Evolutionary conservation across 306 rosid genomes (phyloP), one percentile per base, ranked within the genome.

Genomic region (Ziziphus jujuba): DNA sequence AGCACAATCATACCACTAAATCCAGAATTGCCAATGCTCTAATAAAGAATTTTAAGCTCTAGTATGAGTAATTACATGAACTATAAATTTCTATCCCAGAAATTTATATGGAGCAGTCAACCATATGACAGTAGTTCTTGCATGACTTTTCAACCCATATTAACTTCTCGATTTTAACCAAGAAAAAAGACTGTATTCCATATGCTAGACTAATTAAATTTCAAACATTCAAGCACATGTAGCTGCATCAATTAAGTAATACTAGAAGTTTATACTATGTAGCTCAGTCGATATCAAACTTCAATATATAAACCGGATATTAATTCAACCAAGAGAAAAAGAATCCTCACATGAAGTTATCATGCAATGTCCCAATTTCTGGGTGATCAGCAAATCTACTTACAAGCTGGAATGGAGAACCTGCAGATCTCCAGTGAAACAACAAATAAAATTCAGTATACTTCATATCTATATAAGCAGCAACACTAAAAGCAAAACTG

Each of bases 351-450:
- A 59, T 84, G 77, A 91, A 91, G 77, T 83, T 91, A 63, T 91
- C 97, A 36, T 91, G 97, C 76, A 91, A 70, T 36, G 98, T 89
- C 69, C 83, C 84, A 65, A 91, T 78, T 58, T 87, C 90, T 49
- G 98, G 98, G 82, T 87, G 74, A 74, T 89, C 78, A 22, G 81
- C 82, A 75, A 81, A 89, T 70, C 87, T 85, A 75, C 67, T 75
- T 68, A 91, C 79, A 63, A 89, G 86, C 69, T 87, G 72, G 77
- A 89, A 69, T 14, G 95, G 96, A 64, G 88, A 85, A 61, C 71
- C 84, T 20, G 70, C 71, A 17, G 98, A 87, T 72, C 98, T 91
- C 73, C 68, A 72, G 61, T 10, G 15, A 66, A 66, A 71, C 56
- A 43, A 58, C 51, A 25, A 53, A 56, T n/a, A 6, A 63, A 20